phyloP scores from a whole-genome alignment of 805 yeast genomes.

The Starmerella sirachaensis region DNA sequence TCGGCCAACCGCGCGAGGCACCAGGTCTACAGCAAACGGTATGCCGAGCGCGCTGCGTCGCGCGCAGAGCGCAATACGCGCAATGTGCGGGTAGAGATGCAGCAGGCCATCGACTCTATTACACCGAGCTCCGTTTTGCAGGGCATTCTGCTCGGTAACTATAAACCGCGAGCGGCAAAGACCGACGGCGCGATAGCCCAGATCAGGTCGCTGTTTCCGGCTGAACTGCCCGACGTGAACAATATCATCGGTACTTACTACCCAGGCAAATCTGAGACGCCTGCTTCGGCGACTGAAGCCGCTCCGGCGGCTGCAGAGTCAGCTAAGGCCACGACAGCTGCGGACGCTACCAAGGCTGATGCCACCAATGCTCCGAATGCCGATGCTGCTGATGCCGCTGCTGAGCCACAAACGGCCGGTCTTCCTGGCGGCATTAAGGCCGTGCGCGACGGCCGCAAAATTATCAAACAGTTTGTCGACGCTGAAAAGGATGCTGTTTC shows the following conservation, averaged over 20 bases:
- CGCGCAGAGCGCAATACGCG: conserved; percentile 36
- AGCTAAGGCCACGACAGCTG: too few relatives aligned
- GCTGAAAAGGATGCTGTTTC: conserved; percentile 20
- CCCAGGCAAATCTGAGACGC: conserved; percentile 1
- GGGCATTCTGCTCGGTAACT: conserved; percentile 21
- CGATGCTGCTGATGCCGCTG: conserved; percentile 5
- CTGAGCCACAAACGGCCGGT: too few relatives aligned
- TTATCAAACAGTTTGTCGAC: conserved; percentile 25
- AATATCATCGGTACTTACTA: conserved; percentile 1
- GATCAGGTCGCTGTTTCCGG: background rate
- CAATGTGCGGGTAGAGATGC: conserved; percentile 34
- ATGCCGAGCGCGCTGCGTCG: conserved; percentile 9
- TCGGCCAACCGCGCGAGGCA: conserved; percentile 22
- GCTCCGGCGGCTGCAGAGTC: background rate
- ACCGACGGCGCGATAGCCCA: conserved; percentile 21
- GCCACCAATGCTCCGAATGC: background rate
- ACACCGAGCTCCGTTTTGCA: conserved; percentile 28
- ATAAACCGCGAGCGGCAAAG: conserved; percentile 33
- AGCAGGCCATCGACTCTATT: conserved; percentile 25
- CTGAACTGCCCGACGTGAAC: background rate
- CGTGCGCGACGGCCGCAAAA: conserved; percentile 25
- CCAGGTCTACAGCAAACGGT: conserved; percentile 18
- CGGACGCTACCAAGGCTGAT: background rate
- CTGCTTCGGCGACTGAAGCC: background rate
- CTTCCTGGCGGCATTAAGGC: too few relatives aligned